phyloP scores from a whole-genome alignment of 2,329 filamentous ascomycete genomes.

The Tolypocladium album region DNA sequence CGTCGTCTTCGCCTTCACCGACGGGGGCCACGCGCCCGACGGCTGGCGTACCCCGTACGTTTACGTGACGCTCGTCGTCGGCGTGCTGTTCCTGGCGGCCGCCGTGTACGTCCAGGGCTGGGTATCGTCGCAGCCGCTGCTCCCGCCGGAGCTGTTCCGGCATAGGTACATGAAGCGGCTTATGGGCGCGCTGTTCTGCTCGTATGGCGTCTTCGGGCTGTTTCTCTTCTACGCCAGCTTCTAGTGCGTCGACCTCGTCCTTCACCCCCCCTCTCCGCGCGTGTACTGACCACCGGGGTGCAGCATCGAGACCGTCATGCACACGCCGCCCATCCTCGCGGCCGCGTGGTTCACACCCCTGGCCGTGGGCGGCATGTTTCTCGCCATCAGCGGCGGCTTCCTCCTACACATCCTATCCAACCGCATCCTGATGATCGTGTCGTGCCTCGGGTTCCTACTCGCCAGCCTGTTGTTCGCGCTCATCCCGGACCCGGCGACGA shows the following conservation, averaged over 20 bases:
- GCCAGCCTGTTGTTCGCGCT: constrained; percentile 53
- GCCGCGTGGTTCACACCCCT: constrained; percentile 62
- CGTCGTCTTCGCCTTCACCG: constrained; percentile 65
- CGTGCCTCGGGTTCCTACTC: constrained; percentile 46
- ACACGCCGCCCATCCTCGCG: constrained; percentile 47
- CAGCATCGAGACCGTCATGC: constrained; percentile 50
- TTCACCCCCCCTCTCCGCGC: neutral
- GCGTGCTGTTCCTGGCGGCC: constrained; percentile 44
- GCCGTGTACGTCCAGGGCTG: constrained; percentile 65
- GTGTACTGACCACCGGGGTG: neutral
- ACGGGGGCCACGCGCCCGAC: constrained; percentile 55
- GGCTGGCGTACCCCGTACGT: constrained; percentile 70
- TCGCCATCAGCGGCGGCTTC: constrained; percentile 52
- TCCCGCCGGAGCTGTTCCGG: constrained; percentile 59
- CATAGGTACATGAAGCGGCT: constrained; percentile 60
- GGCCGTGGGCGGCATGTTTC: constrained; percentile 54
- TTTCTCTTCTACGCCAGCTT: constrained; percentile 60
- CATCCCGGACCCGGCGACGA: constrained; percentile 43
- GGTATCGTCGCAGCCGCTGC: constrained; percentile 55
- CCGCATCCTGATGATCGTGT: constrained; percentile 50
- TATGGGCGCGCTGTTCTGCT: constrained; percentile 48
- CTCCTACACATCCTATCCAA: constrained; percentile 58
- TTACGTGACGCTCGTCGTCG: constrained; percentile 51
- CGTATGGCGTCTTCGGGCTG: constrained; percentile 58
- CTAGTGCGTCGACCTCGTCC: constrained; percentile 36